phyloP scores from a whole-genome alignment of 768 basidiomycete genomes.

The Boletus eberwhitei region DNA sequence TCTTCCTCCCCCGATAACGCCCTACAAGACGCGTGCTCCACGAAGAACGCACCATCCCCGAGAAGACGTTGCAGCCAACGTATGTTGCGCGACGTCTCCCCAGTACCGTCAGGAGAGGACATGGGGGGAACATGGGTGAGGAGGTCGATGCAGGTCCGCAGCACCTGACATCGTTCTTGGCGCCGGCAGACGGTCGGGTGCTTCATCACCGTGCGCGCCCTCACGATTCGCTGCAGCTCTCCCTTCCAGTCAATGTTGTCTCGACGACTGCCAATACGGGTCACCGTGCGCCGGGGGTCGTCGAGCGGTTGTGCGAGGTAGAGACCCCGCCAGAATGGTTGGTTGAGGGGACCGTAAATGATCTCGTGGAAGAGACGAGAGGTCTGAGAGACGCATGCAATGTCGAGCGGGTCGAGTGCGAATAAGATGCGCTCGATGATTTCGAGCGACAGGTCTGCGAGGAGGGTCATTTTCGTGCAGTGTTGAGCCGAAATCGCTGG shows the following conservation, averaged over 20 bases:
- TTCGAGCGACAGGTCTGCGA: conserved; percentile 53
- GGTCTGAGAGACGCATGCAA: conserved; percentile 51
- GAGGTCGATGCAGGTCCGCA: conserved; percentile 53
- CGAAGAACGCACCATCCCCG: conserved; percentile 37
- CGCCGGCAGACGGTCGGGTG: conserved; percentile 34
- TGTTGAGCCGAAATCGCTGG: neutral
- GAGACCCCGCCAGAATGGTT: conserved; percentile 56
- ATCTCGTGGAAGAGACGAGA: conserved; percentile 41
- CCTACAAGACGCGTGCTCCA: conserved; percentile 36
- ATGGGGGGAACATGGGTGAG: conserved; percentile 41
- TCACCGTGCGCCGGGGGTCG: conserved; percentile 54
- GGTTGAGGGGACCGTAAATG: conserved; percentile 45
- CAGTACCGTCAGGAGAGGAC: conserved; percentile 20
- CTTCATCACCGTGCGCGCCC: conserved; percentile 48
- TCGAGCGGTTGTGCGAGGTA: conserved; percentile 65
- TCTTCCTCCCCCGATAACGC: conserved; percentile 34
- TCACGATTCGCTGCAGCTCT: conserved; percentile 52
- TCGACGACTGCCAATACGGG: conserved; percentile 28
- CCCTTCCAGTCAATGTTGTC: conserved; percentile 47
- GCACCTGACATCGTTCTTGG: conserved; percentile 41
- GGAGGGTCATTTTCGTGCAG: conserved; percentile 1
- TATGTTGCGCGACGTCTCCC: conserved; percentile 46
- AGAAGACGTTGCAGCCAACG: conserved; percentile 48
- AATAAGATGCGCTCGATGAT: conserved; percentile 56
- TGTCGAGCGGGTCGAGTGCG: conserved; percentile 57